These are phyloP conservation scores for Ilyonectria robusta DNA, from an alignment of 2,329 filamentous ascomycete species.

Conservation along the genomic window DNA sequence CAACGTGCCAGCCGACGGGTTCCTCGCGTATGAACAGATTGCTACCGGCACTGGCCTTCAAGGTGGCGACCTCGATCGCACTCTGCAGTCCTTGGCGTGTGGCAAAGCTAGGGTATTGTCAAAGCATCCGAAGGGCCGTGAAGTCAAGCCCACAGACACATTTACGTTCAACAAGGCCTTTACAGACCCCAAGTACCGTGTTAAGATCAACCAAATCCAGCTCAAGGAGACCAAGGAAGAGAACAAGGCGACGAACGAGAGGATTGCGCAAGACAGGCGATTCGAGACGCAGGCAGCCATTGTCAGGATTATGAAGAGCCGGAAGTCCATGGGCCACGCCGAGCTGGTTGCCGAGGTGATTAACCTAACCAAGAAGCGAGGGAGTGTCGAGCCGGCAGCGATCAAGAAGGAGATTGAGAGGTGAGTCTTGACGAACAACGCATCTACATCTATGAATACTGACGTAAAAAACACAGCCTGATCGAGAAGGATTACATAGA, in stretches of 20 bases:
- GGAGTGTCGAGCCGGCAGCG: conserved; percentile 85
- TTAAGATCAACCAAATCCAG: conserved; percentile 99
- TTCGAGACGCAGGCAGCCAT: conserved; percentile 98
- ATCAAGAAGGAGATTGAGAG: conserved; percentile 99
- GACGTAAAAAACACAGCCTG: conserved; percentile 66
- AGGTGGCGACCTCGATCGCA: conserved; percentile 86
- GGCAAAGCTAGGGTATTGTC: conserved; percentile 86
- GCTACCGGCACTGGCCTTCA: conserved; percentile 80
- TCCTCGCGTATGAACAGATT: conserved; percentile 83
- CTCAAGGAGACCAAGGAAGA: conserved; percentile 96
- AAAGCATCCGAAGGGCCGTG: conserved; percentile 88
- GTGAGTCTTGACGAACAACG: conserved; percentile 63
- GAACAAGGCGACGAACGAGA: conserved; percentile 93
- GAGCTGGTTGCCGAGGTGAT: conserved; percentile 94
- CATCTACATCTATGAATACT: conserved; percentile 4
- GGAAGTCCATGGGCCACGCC: conserved; percentile 88
- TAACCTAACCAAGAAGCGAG: conserved; percentile 87
- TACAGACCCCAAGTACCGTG: conserved; percentile 83
- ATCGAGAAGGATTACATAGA: conserved; percentile 97
- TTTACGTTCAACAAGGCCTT: conserved; percentile 88
- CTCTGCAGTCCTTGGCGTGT: conserved; percentile 94
- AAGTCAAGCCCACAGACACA: conserved; percentile 83
- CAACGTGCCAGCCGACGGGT: conserved; percentile 69
- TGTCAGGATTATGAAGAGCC: conserved; percentile 95
- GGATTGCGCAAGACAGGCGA: conserved; percentile 89